Evolutionary conservation across 768 basidiomycete genomes (phyloP).

Genomic region (Lentinula edodes): DNA sequence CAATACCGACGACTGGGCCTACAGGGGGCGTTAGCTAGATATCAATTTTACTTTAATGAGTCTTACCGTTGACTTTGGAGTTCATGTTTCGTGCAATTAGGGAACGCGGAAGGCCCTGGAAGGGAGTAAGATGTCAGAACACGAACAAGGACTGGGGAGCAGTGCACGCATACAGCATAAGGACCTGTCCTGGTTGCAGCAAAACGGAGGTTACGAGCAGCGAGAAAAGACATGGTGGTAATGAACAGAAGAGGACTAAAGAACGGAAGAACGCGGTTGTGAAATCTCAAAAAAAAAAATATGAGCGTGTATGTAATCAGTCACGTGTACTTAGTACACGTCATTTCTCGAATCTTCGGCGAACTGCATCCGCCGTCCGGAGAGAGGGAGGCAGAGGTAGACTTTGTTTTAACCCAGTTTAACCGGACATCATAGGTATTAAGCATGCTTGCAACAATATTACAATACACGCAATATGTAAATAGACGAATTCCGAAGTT

Average conservation of each 20-base stretch:
- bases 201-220: constrained; percentile 57
- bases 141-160: not conserved
- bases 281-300: not conserved
- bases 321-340: not conserved
- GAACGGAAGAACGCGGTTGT: constrained; percentile 2
- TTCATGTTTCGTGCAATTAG: constrained; percentile 91
- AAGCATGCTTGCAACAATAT: too few species aligned
- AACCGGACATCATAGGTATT: too few species aligned
- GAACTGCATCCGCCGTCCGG: too few species aligned
- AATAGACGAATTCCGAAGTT: not conserved
- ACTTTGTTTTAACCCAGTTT: too few species aligned
- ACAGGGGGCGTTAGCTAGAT: not conserved
- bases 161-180: constrained; percentile 45
- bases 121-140: constrained; percentile 9
- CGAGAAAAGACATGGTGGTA: constrained; percentile 63
- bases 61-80: constrained; percentile 72
- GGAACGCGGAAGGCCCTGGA: constrained; percentile 61
- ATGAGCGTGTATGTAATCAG: not conserved
- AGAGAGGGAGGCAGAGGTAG: too few species aligned
- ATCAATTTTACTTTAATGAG: constrained; percentile 6
- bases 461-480: not conserved
- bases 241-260: constrained; percentile 34
- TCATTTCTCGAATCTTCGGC: constrained; percentile 3
- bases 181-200: constrained; percentile 54
- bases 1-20: constrained; percentile 95